Percentiles rank a stretch among this genome's conserved stretches.
Evolutionary conservation across 2,329 filamentous ascomycete genomes (phyloP).

Genomic region (Intubia oerlemansii): DNA sequence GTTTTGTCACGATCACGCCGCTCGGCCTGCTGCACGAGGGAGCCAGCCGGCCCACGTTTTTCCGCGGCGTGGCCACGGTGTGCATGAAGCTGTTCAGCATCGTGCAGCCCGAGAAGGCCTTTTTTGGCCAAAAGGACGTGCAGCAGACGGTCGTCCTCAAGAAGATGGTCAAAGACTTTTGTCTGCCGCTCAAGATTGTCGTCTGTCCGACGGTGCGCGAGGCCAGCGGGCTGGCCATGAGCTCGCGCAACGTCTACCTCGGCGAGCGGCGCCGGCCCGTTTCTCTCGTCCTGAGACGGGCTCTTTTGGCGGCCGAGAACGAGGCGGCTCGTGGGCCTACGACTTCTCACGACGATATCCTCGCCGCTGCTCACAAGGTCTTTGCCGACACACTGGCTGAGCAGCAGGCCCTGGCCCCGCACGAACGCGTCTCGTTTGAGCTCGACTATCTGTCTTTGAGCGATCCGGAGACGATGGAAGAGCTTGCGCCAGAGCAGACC

Average conservation of each 20-base stretch:
- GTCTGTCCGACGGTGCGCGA: constrained; percentile 60
- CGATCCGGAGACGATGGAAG: constrained; percentile 64
- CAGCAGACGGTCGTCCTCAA: constrained; percentile 87
- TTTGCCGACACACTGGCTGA: constrained; percentile 29
- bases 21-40: constrained; percentile 68
- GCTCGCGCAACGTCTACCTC: constrained; percentile 84
- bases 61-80: constrained; percentile 85
- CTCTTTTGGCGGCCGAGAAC: constrained; percentile 48
- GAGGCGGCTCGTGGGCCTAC: constrained; percentile 14
- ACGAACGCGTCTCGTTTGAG: constrained; percentile 49
- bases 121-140: constrained; percentile 95
- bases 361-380: constrained; percentile 47
- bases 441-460: constrained; percentile 86
- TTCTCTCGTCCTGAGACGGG: constrained; percentile 49
- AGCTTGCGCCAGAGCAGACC: constrained; percentile 30
- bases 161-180: constrained; percentile 72
- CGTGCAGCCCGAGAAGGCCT: constrained; percentile 54
- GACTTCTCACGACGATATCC: constrained; percentile 34
- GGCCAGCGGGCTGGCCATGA: constrained; percentile 69
- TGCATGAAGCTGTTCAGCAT: constrained; percentile 90
- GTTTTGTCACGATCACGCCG: constrained; percentile 81
- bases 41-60: constrained; percentile 74
- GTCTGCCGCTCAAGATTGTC: constrained; percentile 52
- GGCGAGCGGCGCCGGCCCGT: constrained; percentile 50
- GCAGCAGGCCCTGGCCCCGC: constrained; percentile 38